These are phyloP conservation scores for Paxillus ammoniavirescens DNA, from an alignment of 768 basidiomycete genomes.

Conservation along the genomic window DNA sequence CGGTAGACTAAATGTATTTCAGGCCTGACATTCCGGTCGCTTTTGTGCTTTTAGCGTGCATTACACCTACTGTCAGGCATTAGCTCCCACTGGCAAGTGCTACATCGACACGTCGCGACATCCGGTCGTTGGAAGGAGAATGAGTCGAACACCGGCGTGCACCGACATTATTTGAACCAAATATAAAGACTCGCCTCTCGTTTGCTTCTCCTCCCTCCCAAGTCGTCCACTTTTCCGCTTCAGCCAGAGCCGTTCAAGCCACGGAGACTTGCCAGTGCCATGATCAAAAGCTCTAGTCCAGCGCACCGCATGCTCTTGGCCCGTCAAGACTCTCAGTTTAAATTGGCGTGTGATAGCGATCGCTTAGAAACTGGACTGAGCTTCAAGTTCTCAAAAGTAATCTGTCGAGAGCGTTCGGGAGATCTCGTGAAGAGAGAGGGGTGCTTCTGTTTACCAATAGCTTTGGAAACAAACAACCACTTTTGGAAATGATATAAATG, in stretches of 20 bases:
- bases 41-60: conserved; percentile 1
- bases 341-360: no score
- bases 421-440: neutral
- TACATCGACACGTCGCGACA: neutral
- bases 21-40: conserved; percentile 31
- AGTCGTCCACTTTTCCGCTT: neutral
- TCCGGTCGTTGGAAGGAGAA: neutral
- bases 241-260: neutral
- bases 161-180: neutral
- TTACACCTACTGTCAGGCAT: neutral
- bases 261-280: neutral
- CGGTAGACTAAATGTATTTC: conserved; percentile 75
- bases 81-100: neutral
- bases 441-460: conserved; percentile 1
- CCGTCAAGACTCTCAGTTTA: neutral
- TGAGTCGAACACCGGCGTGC: neutral
- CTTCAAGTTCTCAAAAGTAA: neutral
- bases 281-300: neutral
- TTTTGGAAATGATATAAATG: neutral
- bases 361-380: no score
- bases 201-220: neutral
- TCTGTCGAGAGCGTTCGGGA: neutral
- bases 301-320: neutral
- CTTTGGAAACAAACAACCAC: conserved; percentile 5
- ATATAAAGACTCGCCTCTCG: neutral